Evolutionary conservation across 768 basidiomycete genomes (phyloP).

Genomic region (Mycena epipterygia): DNA sequence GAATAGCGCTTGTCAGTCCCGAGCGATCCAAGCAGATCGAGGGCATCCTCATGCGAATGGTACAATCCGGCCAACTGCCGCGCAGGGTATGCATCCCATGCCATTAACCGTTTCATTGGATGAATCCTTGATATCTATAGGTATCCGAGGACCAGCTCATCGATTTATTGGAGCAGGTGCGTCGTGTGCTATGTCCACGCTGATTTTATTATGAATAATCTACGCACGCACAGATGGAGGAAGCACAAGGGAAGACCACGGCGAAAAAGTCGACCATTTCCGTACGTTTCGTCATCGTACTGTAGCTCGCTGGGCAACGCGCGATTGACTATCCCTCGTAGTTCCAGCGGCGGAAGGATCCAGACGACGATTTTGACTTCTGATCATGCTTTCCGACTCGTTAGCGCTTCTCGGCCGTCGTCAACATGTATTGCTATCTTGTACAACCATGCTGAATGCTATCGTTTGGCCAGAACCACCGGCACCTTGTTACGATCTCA

Average conservation of each 20-base stretch:
- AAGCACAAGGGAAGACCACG: slow-evolving; percentile 62
- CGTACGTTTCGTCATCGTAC: slow-evolving; percentile 49
- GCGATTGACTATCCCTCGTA: neutral
- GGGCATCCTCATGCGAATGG: slow-evolving; percentile 83
- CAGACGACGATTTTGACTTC: slow-evolving; percentile 77
- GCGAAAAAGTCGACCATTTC: slow-evolving; percentile 72
- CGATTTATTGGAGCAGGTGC: slow-evolving; percentile 88
- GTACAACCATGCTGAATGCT: slow-evolving; percentile 22
- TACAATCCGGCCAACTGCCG: slow-evolving; percentile 84
- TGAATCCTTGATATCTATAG: neutral
- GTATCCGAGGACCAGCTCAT: slow-evolving; percentile 84
- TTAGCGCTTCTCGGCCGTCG: neutral
- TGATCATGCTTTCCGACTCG: slow-evolving; percentile 37
- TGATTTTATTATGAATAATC: too few species aligned
- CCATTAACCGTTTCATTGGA: neutral
- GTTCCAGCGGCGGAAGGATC: slow-evolving; percentile 77
- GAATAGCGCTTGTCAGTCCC: slow-evolving; percentile 90
- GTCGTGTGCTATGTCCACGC: slow-evolving; percentile 25
- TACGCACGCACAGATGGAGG: slow-evolving; percentile 72
- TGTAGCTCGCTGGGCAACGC: neutral
- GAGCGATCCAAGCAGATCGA: slow-evolving; percentile 87
- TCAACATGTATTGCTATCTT: slow-evolving; percentile 29
- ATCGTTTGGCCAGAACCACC: neutral
- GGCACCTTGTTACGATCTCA: too few species aligned
- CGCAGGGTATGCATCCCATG: slow-evolving; percentile 64